phyloP scores from a whole-genome alignment of 345 rosid genomes.

The Clausena lansium region DNA sequence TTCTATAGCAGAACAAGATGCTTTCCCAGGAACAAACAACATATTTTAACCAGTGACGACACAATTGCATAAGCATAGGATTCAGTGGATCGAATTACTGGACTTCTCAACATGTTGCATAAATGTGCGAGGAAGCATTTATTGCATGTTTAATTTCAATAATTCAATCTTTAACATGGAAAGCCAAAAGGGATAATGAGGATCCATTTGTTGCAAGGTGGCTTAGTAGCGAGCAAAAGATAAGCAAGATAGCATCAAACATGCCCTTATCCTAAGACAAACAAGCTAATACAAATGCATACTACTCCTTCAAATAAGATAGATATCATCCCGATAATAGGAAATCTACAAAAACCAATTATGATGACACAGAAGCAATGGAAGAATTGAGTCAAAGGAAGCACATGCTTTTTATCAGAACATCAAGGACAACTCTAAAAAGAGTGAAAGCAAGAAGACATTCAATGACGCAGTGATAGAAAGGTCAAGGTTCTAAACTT shows the following conservation, averaged over 20 bases:
- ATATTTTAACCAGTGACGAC: not conserved
- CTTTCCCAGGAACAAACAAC: not conserved
- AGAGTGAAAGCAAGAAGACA: not conserved
- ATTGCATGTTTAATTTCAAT: not conserved
- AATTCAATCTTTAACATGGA: not conserved
- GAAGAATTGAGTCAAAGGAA: not conserved
- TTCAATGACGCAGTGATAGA: too few species aligned
- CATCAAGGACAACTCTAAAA: not conserved
- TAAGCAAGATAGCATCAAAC: not conserved
- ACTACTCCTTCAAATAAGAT: not conserved
- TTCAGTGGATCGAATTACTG: not conserved
- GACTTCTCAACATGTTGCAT: too few species aligned
- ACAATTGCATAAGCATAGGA: not conserved
- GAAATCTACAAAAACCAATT: not conserved
- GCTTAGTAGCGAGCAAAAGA: not conserved
- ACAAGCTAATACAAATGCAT: not conserved
- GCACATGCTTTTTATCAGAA: not conserved
- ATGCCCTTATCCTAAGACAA: not conserved
- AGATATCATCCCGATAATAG: not conserved
- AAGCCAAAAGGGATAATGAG: not conserved
- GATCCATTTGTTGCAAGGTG: not conserved
- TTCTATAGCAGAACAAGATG: not conserved
- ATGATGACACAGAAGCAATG: not conserved
- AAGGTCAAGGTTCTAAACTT: not conserved
- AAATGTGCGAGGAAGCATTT: conserved; percentile 1